phyloP scores from a whole-genome alignment of 208 protist genomes.

The Herpetomonas tarakana region DNA sequence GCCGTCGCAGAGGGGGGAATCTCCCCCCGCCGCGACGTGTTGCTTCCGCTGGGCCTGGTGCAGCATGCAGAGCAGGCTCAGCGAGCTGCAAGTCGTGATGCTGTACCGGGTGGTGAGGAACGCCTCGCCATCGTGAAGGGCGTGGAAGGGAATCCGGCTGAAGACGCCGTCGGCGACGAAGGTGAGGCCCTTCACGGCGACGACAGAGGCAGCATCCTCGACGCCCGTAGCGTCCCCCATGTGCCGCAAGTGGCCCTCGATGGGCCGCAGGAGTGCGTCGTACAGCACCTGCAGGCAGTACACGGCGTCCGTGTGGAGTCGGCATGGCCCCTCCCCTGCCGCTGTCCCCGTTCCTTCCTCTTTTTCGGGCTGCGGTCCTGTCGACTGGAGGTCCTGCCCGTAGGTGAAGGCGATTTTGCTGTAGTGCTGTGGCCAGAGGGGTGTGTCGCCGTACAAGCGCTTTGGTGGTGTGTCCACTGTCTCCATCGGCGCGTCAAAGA shows the following conservation, averaged over 20 bases:
- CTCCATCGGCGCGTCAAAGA: slow-evolving; percentile 30
- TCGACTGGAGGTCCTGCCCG: background rate
- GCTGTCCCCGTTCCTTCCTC: slow-evolving; percentile 1
- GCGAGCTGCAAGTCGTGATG: slow-evolving; percentile 37
- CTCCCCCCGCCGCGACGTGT: background rate
- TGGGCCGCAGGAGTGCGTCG: slow-evolving; percentile 29
- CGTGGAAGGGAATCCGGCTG: slow-evolving; percentile 46
- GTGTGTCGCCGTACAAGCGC: slow-evolving; percentile 45
- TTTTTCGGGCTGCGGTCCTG: background rate
- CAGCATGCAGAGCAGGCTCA: slow-evolving; percentile 42
- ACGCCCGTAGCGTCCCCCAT: background rate
- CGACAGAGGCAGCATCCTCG: background rate
- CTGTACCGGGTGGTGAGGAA: slow-evolving; percentile 30
- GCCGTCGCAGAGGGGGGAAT: background rate
- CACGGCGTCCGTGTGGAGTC: slow-evolving; percentile 11
- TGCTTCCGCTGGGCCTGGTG: slow-evolving; percentile 10
- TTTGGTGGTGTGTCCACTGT: background rate
- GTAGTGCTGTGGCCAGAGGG: slow-evolving; percentile 60
- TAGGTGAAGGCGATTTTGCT: slow-evolving; percentile 42
- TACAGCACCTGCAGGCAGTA: slow-evolving; percentile 44
- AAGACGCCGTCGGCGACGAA: slow-evolving; percentile 58
- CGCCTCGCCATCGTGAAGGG: slow-evolving; percentile 31
- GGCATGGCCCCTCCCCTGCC: slow-evolving; percentile 6
- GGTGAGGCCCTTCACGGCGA: slow-evolving; percentile 11
- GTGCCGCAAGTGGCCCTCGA: slow-evolving; percentile 18